These are phyloP conservation scores for Lentinula guzmanii DNA, from an alignment of 768 basidiomycete species.

Conservation along the genomic window DNA sequence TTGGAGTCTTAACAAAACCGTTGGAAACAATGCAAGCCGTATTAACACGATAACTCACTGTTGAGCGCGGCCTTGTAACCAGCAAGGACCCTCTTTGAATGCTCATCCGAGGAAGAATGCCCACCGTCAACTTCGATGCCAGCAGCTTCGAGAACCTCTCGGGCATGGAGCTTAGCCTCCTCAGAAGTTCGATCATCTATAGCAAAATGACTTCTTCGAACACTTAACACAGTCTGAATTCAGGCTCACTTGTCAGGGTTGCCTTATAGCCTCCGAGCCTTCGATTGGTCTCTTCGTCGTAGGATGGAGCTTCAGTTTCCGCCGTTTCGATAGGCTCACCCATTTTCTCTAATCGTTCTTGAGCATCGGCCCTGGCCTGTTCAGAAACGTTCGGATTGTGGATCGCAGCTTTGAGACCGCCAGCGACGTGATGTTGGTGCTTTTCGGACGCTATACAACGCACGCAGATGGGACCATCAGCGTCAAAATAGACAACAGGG, in stretches of 20 bases:
- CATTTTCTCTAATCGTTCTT: conserved; percentile 35
- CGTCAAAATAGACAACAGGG: not conserved
- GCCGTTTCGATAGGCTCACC: conserved; percentile 9
- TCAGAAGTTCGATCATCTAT: conserved; percentile 9
- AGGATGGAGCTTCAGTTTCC: not conserved
- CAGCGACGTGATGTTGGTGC: conserved; percentile 26
- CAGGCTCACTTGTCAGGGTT: conserved; percentile 7
- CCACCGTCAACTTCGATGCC: not conserved
- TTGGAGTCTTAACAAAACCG: conserved; percentile 1
- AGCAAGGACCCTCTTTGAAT: conserved; percentile 10
- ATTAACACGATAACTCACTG: conserved; percentile 12
- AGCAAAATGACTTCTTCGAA: not conserved
- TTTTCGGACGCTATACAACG: conserved; percentile 33
- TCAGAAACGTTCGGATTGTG: conserved; percentile 53
- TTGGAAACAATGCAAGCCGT: not conserved
- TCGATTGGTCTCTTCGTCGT: not conserved
- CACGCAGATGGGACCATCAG: conserved; percentile 30
- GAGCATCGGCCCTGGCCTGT: conserved; percentile 46
- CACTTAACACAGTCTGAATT: not conserved
- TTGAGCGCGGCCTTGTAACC: conserved; percentile 25
- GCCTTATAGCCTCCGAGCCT: conserved; percentile 10
- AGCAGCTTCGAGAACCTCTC: conserved; percentile 11
- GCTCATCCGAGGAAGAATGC: conserved; percentile 7
- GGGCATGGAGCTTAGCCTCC: conserved; percentile 10
- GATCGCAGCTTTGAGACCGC: conserved; percentile 53